Base-by-base conservation (phyloP, 2,329 filamentous ascomycete genomes). In the Drechslerella stenobrocha region DNA sequence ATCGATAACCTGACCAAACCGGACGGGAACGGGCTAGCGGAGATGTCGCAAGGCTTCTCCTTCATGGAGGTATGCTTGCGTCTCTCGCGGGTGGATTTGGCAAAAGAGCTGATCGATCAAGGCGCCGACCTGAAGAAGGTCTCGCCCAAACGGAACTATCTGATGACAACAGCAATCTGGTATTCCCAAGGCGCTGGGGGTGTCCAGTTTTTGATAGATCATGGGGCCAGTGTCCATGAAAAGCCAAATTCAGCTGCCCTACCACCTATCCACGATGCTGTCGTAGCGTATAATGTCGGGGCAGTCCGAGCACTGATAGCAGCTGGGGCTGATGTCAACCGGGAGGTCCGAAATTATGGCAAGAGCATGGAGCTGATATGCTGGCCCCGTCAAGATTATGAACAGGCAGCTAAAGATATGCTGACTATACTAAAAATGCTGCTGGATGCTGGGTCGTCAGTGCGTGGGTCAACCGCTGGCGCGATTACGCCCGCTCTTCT, bases 51-150 rank as follows among this genome's bases (percentile, higher is more conserved):
- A 30, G 60, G 46, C 5, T 57, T 46, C n/a, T 20, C 53, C 46
- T 65, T 65, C n/a, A 35, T 56, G 13, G 37, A 48, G 45, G 42
- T 65, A 28, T 65, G 52, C 23, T 22, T 58, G 1, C 47, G 52
- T 1, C 30, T 65, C 6, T 52, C 47, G 5, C 56, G 53, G 22
- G 23, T 57, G 1, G 52, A 52, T 1, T 5, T 65, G 32, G 26
- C 52, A 1, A 46, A 65, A 30, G 60, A 58, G 32, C 30, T 57
- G 4, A n/a, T 57, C 7, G 59, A 64, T 28, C 50, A 51, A 4
- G 51, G 45, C 2, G 59, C 52, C 3, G 28, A 37, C 15, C 6
- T 51, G 1, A 46, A 2, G 2, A 30, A 28, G 8, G 32, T 30
- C 3, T 13, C 37, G 9, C 34, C 46, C 8, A 46, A 44, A 34